Evolutionary conservation across 345 rosid genomes (phyloP).

Genomic region (Salix caprea): DNA sequence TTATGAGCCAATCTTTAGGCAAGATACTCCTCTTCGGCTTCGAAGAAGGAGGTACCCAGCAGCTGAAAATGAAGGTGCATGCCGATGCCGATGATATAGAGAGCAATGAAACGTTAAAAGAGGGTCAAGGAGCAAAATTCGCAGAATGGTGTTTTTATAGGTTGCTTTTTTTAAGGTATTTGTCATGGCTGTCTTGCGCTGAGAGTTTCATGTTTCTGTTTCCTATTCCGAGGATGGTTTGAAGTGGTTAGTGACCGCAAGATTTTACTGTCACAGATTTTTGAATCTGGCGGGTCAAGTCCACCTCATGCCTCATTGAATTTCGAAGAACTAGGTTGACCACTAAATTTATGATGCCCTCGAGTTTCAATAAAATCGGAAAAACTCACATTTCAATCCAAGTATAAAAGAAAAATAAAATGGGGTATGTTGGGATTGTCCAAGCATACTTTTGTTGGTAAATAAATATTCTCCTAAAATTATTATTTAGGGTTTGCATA

Average conservation of each 20-base stretch:
- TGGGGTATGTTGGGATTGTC: no score
- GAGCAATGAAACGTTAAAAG: constrained; percentile 12
- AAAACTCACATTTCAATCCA: no score
- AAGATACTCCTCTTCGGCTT: constrained; percentile 19
- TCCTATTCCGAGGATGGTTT: not conserved
- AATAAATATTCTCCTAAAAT: no score
- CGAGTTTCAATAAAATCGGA: no score
- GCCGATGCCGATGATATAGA: not conserved
- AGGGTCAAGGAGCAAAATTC: constrained; percentile 15
- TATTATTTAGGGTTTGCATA: no score
- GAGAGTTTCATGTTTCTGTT: not conserved
- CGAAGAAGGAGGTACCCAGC: constrained; percentile 19
- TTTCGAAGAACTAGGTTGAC: not conserved
- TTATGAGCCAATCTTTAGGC: not conserved
- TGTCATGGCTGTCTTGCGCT: not conserved
- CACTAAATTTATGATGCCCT: not conserved
- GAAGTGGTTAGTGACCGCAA: not conserved
- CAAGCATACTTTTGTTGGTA: no score
- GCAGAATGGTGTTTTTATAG: not conserved
- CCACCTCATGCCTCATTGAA: not conserved
- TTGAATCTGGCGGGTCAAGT: no score
- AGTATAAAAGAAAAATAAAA: no score
- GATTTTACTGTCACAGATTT: no score
- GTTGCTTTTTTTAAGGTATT: not conserved
- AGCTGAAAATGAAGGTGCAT: not conserved